Conservation (phyloP, 176 grass and related monocot species). For the Rhynchospora tenuis region DNA sequence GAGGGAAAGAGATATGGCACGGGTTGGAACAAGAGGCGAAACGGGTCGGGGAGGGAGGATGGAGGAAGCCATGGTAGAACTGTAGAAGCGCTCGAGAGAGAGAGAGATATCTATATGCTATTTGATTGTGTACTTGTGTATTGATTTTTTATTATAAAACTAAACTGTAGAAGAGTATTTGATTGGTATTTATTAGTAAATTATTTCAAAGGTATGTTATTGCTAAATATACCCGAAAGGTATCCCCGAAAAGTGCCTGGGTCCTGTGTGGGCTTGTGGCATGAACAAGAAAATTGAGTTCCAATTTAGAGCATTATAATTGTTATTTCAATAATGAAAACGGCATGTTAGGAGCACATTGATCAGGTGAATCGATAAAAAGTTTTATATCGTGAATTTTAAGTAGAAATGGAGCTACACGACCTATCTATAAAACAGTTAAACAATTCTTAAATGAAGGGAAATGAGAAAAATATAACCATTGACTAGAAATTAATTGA, state of each 20-base stretch:
- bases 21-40: not conserved
- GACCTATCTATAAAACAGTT: no score
- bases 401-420: not conserved
- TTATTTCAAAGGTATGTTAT: not conserved
- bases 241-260: not conserved
- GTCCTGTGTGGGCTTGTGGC: no score
- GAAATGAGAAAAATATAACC: no score
- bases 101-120: not conserved
- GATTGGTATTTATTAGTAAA: not conserved
- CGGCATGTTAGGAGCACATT: no score
- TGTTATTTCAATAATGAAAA: no score
- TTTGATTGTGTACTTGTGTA: not conserved
- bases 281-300: not conserved
- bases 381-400: not conserved
- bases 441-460: no score
- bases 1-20: not conserved
- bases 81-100: not conserved
- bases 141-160: not conserved
- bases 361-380: no score
- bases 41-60: not conserved
- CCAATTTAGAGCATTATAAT: not conserved
- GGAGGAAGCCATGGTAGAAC: conserved; percentile 12
- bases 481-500: no score
- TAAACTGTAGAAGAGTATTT: not conserved
- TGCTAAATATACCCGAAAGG: not conserved